Evolutionary conservation across 257 asterid species (phyloP), one percentile per base, ranked within the genome.

Genomic region (Gardenia jasminoides): DNA sequence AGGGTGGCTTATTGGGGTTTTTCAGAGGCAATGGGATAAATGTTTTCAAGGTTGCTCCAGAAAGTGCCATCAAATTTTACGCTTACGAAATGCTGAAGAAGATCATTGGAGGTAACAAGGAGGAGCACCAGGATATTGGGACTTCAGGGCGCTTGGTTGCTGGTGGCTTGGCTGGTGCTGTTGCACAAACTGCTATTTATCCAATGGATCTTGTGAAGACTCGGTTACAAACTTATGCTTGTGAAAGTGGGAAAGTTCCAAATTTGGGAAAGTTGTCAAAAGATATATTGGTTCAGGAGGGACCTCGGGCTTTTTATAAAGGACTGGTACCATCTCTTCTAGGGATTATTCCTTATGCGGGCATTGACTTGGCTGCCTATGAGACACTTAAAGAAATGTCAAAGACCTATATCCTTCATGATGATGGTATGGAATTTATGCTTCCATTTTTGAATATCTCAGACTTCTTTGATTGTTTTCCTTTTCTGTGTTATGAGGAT

Each of bases 131-230:
- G 64, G 95, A 88, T 76, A 82, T 96, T 65, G 97, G 99, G 69
- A 88, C 94, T 58, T 74, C 84, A 17, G 98, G 97, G 2, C 87
- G 97, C 48, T 90, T 96, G 56, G 79, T 90, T 71, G 89, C 99
- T 0, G 98, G 99, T 73, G 99, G 99, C 26, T 50, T 96, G 90
- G 99, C 98, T 28, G 99, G 98, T 81, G 98, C 98, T 22, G 97
- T 93, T 84, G 99, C 99, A 26, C 99, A 96, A 87, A 87, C 99
- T 33, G 85, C 94, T 56, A 92, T 96, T 67, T 96, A 96, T 80
- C 99, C 99, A 0, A 93, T 96, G 99, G 98, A 96, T 86, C 97
- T 96, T 73, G 96, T 96, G 28, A 94, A 96, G 84, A 96, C 99
- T 36, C 89, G 99, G 59, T 86, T 96, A 75, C 98, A 96, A 81